These are phyloP conservation scores for Annona squamosa DNA, from an alignment of 164 flowering plant species.

Conservation along the genomic window DNA sequence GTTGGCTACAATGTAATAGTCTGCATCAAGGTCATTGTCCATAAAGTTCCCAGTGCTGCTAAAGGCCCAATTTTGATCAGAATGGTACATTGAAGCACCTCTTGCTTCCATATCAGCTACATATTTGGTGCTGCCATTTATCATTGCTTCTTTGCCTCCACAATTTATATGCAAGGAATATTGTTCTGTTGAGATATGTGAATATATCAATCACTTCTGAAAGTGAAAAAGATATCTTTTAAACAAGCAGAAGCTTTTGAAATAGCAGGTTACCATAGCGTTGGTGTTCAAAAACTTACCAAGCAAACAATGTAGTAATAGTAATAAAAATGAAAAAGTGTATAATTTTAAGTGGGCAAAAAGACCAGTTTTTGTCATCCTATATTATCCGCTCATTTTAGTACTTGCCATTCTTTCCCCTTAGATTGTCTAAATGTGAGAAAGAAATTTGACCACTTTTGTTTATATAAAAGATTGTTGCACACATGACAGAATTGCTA, in stretches of 20 bases:
- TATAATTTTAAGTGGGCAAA: no score
- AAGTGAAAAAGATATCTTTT: not conserved
- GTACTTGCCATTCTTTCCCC: no score
- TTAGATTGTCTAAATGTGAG: no score
- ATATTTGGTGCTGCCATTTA: conserved; percentile 28
- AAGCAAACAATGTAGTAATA: no score
- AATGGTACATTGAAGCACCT: conserved; percentile 63
- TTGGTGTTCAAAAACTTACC: no score
- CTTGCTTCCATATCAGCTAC: conserved; percentile 50
- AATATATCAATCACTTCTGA: not conserved
- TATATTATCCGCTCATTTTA: no score
- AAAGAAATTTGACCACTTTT: no score
- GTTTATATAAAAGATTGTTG: no score
- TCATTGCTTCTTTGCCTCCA: conserved; percentile 41
- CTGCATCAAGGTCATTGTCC: conserved; percentile 55
- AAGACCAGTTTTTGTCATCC: no score
- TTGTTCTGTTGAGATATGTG: conserved; percentile 26
- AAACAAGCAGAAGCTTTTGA: not conserved
- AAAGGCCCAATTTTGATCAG: conserved; percentile 56
- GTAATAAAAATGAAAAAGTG: no score
- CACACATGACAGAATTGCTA: no score
- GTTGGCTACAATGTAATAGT: conserved; percentile 37
- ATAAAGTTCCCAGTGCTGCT: conserved; percentile 82
- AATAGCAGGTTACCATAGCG: not conserved
- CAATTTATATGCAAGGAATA: conserved; percentile 62